phyloP scores from a whole-genome alignment of 768 basidiomycete genomes.

The Nevesoporus exiguus region DNA sequence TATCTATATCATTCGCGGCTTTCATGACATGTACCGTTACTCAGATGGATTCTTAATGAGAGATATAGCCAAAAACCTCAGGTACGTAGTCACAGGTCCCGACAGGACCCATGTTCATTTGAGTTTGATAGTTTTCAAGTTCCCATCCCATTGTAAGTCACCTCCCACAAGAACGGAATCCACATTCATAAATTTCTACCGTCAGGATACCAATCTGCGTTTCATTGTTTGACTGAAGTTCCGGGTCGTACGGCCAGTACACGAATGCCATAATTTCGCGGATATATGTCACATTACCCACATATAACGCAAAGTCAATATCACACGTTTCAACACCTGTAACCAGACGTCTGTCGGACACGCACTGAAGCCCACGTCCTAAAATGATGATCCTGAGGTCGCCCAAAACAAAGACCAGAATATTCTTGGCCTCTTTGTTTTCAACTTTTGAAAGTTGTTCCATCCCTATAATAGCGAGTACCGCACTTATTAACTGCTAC shows the following conservation, averaged over 20 bases:
- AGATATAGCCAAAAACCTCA: slow-evolving; percentile 61
- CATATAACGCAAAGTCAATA: slow-evolving; percentile 12
- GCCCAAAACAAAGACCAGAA: too few relatives aligned
- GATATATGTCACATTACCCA: slow-evolving; percentile 26
- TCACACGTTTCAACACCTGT: not conserved
- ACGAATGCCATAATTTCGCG: not conserved
- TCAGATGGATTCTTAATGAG: slow-evolving; percentile 38
- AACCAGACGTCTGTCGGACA: too few relatives aligned
- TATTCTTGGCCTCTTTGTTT: not conserved
- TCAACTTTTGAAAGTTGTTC: not conserved
- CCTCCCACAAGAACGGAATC: not conserved
- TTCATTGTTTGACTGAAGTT: slow-evolving; percentile 25
- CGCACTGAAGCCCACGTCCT: too few relatives aligned
- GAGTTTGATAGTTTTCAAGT: slow-evolving; percentile 35
- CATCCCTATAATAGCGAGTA: not conserved
- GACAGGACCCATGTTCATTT: slow-evolving; percentile 5
- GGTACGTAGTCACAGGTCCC: slow-evolving; percentile 16
- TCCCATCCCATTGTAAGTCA: slow-evolving; percentile 42
- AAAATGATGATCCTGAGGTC: too few relatives aligned
- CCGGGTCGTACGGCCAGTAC: not conserved
- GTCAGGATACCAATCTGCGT: slow-evolving; percentile 29
- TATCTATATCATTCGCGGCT: not conserved
- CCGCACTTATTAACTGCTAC: slow-evolving; percentile 4
- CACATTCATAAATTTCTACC: not conserved
- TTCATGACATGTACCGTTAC: not conserved